Evolutionary conservation across 768 basidiomycete genomes (phyloP), one percentile per base, ranked within the genome.

Genomic region (Cystofilobasidium macerans): DNA sequence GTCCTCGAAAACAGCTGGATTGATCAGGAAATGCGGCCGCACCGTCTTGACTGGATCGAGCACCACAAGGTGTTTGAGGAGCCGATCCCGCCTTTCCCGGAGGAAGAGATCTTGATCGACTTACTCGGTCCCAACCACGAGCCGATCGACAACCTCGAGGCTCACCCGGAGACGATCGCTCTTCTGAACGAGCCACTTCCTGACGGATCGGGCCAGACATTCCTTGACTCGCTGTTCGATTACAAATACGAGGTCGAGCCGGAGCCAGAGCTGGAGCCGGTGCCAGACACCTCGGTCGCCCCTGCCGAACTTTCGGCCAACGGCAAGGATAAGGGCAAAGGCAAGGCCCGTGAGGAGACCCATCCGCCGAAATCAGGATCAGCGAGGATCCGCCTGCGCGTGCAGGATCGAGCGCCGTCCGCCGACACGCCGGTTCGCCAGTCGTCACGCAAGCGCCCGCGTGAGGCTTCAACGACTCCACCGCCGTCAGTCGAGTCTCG

Each of bases 1-100:
- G 59, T 68, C 51, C 40, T 47, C n/a, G 26, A 63, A 24, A 26
- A 57, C 22, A 38, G 42, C 59, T 14, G 14, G 30, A 36, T 26
- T 43, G 77, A 91, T 1, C 77, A 82, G 18, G 78, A 85, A 33
- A 81, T 87, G 30, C 72, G 80, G 16, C 83, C 82, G 22, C 73
- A 73, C n/a, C 80, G 83, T 32, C 72, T 76, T 18, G 80, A 88
- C 26, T 35, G 47, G 35, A 22, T 6, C 28, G 7, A 11, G 16
- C 45, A 20, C 51, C 33, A 38, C 48, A 8, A 13, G 16, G 5
- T n/a, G 8, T 24, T n/a, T 9, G 62, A 38, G 24, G 53, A 42
- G 4, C 35, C 30, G 7, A 22, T 24, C 12, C 53, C 62, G 11
- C 35, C 53, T 7, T 35, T 38, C 26, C 51, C 51, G 12, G 28